phyloP scores from a whole-genome alignment of 164 flowering plant species.

The Tinospora cordifolia region DNA sequence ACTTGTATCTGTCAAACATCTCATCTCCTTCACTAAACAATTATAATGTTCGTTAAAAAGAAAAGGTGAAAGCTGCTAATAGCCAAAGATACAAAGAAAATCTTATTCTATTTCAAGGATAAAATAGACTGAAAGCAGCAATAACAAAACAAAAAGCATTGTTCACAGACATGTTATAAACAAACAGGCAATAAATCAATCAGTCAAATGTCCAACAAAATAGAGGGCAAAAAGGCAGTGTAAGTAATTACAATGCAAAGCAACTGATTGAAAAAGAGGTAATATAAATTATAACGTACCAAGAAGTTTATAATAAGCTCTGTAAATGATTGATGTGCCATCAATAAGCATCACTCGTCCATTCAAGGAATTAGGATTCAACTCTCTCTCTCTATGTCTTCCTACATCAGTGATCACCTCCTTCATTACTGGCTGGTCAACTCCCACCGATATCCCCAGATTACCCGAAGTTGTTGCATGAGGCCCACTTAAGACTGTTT shows the following conservation, averaged over 20 bases:
- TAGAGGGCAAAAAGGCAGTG: neutral
- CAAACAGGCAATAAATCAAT: too few species aligned
- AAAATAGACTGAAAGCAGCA: too few species aligned
- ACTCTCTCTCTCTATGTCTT: constrained; percentile 18
- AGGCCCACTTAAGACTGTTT: constrained; percentile 16
- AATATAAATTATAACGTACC: constrained; percentile 32
- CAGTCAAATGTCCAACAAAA: neutral
- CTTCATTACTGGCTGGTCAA: constrained; percentile 16
- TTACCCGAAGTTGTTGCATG: constrained; percentile 18
- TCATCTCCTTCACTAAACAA: too few species aligned
- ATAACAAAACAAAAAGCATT: too few species aligned
- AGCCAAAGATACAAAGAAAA: neutral
- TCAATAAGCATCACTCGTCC: constrained; percentile 90
- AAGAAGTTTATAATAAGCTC: constrained; percentile 82
- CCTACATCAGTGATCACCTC: constrained; percentile 16
- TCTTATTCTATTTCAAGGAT: neutral
- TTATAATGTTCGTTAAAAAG: too few species aligned
- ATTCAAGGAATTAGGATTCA: constrained; percentile 28
- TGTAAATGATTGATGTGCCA: constrained; percentile 78
- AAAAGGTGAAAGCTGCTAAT: too few species aligned
- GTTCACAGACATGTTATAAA: too few species aligned
- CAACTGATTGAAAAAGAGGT: neutral
- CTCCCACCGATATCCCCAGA: constrained; percentile 18
- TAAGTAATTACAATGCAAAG: neutral
- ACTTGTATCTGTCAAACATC: too few species aligned